phyloP scores from a whole-genome alignment of 2,329 filamentous ascomycete species.

The Aureobasidium sp. region DNA sequence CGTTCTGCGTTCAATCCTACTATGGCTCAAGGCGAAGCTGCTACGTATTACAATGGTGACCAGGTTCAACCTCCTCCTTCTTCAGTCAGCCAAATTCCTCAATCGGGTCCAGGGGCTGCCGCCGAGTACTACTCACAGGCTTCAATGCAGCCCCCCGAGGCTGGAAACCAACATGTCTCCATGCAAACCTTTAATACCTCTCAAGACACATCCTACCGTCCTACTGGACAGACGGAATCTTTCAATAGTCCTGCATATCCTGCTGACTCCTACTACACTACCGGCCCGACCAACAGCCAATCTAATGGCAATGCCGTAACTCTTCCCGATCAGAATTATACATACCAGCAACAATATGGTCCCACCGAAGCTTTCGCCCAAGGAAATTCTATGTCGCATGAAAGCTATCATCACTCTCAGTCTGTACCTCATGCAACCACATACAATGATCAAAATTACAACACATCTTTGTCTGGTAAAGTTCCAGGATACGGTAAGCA shows the following conservation, averaged over 20 bases:
- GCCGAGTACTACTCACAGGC: conserved; percentile 46
- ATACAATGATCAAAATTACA: conserved; percentile 15
- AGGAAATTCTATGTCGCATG: neutral
- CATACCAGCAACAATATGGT: neutral
- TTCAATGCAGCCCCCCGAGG: neutral
- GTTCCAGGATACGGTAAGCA: conserved; percentile 32
- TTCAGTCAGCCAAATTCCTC: conserved; percentile 47
- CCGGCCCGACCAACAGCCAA: neutral
- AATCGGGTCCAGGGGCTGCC: conserved; percentile 54
- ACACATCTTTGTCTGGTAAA: conserved; percentile 14
- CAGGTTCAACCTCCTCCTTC: conserved; percentile 49
- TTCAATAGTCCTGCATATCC: neutral
- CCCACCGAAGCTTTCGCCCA: neutral
- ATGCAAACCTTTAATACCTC: neutral
- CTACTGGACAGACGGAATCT: neutral
- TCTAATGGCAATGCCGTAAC: neutral
- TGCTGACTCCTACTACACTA: neutral
- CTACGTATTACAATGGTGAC: conserved; percentile 58
- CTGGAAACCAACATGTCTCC: neutral
- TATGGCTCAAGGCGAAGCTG: conserved; percentile 44
- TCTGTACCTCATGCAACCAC: neutral
- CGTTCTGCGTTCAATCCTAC: conserved; percentile 37
- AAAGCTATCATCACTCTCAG: neutral
- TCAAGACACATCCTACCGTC: neutral
- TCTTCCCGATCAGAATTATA: neutral